phyloP scores from a whole-genome alignment of 345 rosid genomes.

The Brassica nigra region DNA sequence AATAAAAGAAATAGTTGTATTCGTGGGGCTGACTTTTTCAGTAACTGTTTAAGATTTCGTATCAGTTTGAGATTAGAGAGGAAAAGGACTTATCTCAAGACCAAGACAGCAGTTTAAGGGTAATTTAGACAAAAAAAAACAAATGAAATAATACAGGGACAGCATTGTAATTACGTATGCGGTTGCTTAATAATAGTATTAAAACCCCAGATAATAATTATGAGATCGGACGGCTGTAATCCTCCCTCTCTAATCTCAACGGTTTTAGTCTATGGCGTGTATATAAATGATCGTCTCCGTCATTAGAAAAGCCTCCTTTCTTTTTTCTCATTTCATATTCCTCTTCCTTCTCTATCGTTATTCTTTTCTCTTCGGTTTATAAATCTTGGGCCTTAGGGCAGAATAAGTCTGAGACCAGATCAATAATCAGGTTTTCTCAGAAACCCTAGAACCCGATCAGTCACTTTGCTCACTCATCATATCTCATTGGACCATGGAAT shows the following conservation, averaged over 20 bases:
- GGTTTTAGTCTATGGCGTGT: constrained; percentile 30
- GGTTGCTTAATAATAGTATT: constrained; percentile 26
- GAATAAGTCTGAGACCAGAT: constrained; percentile 13
- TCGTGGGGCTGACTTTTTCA: constrained; percentile 39
- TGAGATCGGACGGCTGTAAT: constrained; percentile 31
- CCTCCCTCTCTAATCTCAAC: neutral
- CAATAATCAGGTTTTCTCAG: constrained; percentile 3
- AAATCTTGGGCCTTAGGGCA: constrained; percentile 28
- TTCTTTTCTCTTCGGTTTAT: neutral
- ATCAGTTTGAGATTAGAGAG: neutral
- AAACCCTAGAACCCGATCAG: constrained; percentile 28
- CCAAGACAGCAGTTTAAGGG: constrained; percentile 37
- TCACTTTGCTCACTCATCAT: constrained; percentile 25
- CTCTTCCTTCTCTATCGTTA: neutral
- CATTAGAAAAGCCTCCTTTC: constrained; percentile 10
- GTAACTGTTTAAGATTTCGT: constrained; percentile 24
- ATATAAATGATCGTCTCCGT: constrained; percentile 29
- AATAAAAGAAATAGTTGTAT: constrained; percentile 7
- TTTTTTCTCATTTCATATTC: neutral
- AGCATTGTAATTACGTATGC: neutral
- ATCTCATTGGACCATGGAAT: constrained; percentile 18
- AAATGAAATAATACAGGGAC: constrained; percentile 15
- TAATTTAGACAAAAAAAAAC: constrained; percentile 13
- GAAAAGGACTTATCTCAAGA: constrained; percentile 37
- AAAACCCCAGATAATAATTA: constrained; percentile 20